These are phyloP conservation scores for Xylaria intraflava DNA, from an alignment of 495 filamentous ascomycete genomes.

Conservation along the genomic window DNA sequence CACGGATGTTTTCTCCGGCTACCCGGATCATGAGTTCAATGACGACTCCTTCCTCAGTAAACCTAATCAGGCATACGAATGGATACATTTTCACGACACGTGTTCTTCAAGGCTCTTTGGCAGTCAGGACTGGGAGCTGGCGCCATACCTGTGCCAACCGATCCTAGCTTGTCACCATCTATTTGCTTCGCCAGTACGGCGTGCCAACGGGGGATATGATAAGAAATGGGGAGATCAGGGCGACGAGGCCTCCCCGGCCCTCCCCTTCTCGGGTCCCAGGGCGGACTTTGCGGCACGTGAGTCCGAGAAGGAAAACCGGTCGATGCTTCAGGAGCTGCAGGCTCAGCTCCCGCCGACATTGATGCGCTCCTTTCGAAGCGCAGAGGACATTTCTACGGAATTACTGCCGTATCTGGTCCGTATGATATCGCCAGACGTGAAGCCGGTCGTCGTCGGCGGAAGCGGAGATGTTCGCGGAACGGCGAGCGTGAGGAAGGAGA, in stretches of 20 bases:
- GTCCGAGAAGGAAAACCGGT: slow-evolving; percentile 58
- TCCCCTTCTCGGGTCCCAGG: slow-evolving; percentile 71
- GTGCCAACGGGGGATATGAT: slow-evolving; percentile 28
- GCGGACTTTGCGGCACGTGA: slow-evolving; percentile 78
- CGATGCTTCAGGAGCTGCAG: slow-evolving; percentile 46
- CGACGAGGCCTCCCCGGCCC: slow-evolving; percentile 49
- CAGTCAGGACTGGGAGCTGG: slow-evolving; percentile 82
- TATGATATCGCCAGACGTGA: slow-evolving; percentile 82
- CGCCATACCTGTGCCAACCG: slow-evolving; percentile 75
- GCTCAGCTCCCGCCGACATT: slow-evolving; percentile 54
- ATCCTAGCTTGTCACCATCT: slow-evolving; percentile 86
- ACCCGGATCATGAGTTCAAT: slow-evolving; percentile 80
- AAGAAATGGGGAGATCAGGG: slow-evolving; percentile 38
- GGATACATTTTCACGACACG: slow-evolving; percentile 88
- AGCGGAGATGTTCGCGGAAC: slow-evolving; percentile 56
- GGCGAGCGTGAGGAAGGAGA: slow-evolving; percentile 79
- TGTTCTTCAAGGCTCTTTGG: slow-evolving; percentile 67
- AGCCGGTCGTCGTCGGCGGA: slow-evolving; percentile 81
- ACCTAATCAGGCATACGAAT: slow-evolving; percentile 79
- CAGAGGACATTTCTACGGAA: slow-evolving; percentile 67
- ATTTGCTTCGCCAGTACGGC: slow-evolving; percentile 61
- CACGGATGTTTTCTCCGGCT: slow-evolving; percentile 70
- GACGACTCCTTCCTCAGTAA: slow-evolving; percentile 89
- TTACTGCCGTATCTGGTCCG: slow-evolving; percentile 75
- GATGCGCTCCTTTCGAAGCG: slow-evolving; percentile 66